phyloP scores from a whole-genome alignment of 306 rosid genomes.

The Cucurbita pepo region DNA sequence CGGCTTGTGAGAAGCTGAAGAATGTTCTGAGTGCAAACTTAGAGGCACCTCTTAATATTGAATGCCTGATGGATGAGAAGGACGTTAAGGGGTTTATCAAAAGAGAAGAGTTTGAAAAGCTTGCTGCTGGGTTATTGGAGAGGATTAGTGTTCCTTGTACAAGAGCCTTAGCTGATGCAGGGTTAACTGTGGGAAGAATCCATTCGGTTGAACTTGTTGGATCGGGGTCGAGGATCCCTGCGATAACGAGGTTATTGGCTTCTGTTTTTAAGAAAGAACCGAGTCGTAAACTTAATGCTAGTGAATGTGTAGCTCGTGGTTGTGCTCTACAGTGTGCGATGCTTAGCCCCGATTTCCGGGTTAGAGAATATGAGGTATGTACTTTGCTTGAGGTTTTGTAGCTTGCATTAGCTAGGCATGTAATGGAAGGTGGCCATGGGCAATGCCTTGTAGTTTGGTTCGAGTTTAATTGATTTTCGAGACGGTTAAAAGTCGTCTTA shows the following conservation, averaged over 20 bases:
- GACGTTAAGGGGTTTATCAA: slow-evolving; percentile 84
- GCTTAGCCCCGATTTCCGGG: slow-evolving; percentile 80
- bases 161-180: slow-evolving; percentile 52
- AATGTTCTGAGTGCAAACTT: slow-evolving; percentile 89
- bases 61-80: slow-evolving; percentile 96
- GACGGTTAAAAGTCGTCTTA: too few species aligned
- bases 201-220: slow-evolving; percentile 89
- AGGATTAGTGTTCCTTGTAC: slow-evolving; percentile 58
- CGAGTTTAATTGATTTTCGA: too few species aligned
- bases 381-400: slow-evolving; percentile 7
- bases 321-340: slow-evolving; percentile 96
- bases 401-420: neutral
- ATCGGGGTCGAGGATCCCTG: slow-evolving; percentile 93
- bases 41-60: slow-evolving; percentile 88
- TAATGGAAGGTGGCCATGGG: neutral
- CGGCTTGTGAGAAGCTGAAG: slow-evolving; percentile 90
- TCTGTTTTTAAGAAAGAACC: slow-evolving; percentile 64
- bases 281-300: slow-evolving; percentile 74
- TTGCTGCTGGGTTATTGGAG: slow-evolving; percentile 50
- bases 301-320: slow-evolving; percentile 99
- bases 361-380: slow-evolving; percentile 89
- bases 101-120: slow-evolving; percentile 86
- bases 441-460: too few species aligned
- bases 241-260: slow-evolving; percentile 43
- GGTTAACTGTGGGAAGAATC: slow-evolving; percentile 40